phyloP scores from a whole-genome alignment of 2,329 filamentous ascomycete species.

The Capronia coronata region DNA sequence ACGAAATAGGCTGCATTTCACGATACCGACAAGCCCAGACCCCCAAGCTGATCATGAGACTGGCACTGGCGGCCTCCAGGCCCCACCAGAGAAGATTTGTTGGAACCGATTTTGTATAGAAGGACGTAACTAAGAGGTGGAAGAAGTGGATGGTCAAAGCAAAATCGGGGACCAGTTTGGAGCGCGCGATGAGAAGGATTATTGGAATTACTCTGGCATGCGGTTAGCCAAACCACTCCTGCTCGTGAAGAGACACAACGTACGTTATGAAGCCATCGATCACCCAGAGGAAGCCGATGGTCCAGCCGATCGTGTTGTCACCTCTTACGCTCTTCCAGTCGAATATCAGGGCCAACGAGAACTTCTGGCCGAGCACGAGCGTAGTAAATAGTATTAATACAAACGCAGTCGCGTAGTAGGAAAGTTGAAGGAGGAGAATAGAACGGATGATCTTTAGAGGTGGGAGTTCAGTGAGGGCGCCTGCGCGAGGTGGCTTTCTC shows the following conservation, averaged over 20 bases:
- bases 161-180: slow-evolving; percentile 92
- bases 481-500: slow-evolving; percentile 58
- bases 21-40: slow-evolving; percentile 89
- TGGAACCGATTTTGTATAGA: slow-evolving; percentile 74
- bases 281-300: slow-evolving; percentile 61
- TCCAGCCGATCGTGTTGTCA: slow-evolving; percentile 65
- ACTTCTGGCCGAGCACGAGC: slow-evolving; percentile 56
- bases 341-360: slow-evolving; percentile 54
- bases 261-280: slow-evolving; percentile 60
- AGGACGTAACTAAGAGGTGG: slow-evolving; percentile 67
- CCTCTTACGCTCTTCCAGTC: slow-evolving; percentile 59
- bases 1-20: slow-evolving; percentile 81
- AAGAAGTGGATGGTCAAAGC: slow-evolving; percentile 80
- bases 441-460: slow-evolving; percentile 61
- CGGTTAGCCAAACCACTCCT: background rate
- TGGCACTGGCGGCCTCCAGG: slow-evolving; percentile 55
- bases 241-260: slow-evolving; percentile 27
- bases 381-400: slow-evolving; percentile 62
- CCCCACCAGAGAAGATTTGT: slow-evolving; percentile 81
- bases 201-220: slow-evolving; percentile 67
- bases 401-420: slow-evolving; percentile 58
- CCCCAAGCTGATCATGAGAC: slow-evolving; percentile 63
- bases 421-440: slow-evolving; percentile 58
- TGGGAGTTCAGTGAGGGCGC: slow-evolving; percentile 60
- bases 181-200: slow-evolving; percentile 74